Percentiles rank a stretch among this genome's conserved stretches.
These are phyloP conservation scores for Phytophthora vignae DNA, from an alignment of 352 stramenopile genomes.

Conservation along the genomic window DNA sequence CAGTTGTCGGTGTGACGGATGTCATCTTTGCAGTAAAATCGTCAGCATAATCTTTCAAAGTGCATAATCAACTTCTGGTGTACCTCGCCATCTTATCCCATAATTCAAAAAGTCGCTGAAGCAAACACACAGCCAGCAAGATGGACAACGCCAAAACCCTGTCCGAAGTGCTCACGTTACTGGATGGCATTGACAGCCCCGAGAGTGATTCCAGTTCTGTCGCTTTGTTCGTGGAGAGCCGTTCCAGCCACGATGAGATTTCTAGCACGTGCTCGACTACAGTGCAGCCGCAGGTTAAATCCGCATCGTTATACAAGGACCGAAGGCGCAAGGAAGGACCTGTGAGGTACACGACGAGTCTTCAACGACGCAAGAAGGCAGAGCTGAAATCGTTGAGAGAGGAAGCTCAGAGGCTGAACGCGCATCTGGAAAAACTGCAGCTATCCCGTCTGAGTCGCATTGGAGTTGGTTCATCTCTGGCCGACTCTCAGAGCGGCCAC, in stretches of 20 bases:
- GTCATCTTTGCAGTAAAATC: no score
- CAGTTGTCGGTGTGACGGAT: no score
- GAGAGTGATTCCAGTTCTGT: slow-evolving; percentile 25
- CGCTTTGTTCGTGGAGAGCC: slow-evolving; percentile 2
- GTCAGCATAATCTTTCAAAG: neutral
- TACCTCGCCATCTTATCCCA: neutral
- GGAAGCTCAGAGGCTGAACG: slow-evolving; percentile 19
- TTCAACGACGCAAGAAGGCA: slow-evolving; percentile 35
- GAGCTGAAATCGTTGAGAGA: slow-evolving; percentile 21
- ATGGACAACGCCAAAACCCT: slow-evolving; percentile 13
- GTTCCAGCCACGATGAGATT: neutral
- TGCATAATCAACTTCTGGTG: slow-evolving; percentile 16
- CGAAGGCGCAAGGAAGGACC: slow-evolving; percentile 26
- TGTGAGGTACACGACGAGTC: slow-evolving; percentile 29
- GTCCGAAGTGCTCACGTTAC: slow-evolving; percentile 16
- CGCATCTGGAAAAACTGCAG: slow-evolving; percentile 19
- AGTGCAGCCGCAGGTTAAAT: slow-evolving; percentile 1
- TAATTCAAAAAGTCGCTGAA: neutral
- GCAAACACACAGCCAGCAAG: neutral
- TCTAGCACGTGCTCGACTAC: neutral
- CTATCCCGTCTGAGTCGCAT: slow-evolving; percentile 14
- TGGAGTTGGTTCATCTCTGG: neutral
- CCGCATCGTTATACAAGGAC: slow-evolving; percentile 22
- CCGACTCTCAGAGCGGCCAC: neutral
- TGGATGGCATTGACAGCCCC: slow-evolving; percentile 21